Evolutionary conservation across 352 stramenopile species (phyloP).

Genomic region (Globisporangium carolinianum): DNA sequence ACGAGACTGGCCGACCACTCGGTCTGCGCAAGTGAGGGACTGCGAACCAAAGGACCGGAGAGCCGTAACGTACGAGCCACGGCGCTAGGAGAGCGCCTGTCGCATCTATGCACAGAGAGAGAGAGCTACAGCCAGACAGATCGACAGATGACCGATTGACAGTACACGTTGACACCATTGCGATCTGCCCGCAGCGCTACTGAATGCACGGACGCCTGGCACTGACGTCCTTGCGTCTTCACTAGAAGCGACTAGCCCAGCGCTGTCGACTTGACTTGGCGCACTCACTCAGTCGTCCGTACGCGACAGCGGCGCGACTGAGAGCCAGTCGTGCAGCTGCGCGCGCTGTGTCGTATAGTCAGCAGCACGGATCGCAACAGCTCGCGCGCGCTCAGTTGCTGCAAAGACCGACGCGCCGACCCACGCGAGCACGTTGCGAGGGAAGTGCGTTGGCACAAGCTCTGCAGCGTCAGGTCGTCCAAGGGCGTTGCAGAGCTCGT

Average conservation of each 20-base stretch:
- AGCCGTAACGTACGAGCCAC: too few species aligned
- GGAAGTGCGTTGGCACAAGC: constrained; percentile 52
- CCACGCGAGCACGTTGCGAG: constrained; percentile 68
- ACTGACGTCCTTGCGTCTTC: too few species aligned
- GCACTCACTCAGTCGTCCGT: constrained; percentile 11
- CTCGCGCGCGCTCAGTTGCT: constrained; percentile 39
- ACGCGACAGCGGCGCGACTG: constrained; percentile 25
- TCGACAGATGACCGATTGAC: too few species aligned
- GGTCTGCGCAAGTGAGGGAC: constrained; percentile 49
- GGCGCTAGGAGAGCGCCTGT: too few species aligned
- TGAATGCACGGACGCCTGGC: too few species aligned
- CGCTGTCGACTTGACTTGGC: neutral
- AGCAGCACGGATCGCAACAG: constrained; percentile 35
- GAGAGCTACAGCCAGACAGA: too few species aligned
- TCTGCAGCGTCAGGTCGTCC: constrained; percentile 16
- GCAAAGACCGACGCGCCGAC: constrained; percentile 74
- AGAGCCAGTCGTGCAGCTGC: constrained; percentile 53
- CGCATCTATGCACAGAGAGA: too few species aligned
- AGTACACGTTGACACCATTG: too few species aligned
- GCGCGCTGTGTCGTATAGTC: constrained; percentile 36
- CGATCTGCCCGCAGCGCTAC: too few species aligned
- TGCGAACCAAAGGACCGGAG: neutral
- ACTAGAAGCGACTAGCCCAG: too few species aligned
- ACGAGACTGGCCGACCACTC: constrained; percentile 62
- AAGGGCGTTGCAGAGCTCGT: constrained; percentile 29